Evolutionary conservation across 2,329 filamentous ascomycete genomes (phyloP), one percentile per base, ranked within the genome.

Genomic region (Sporothrix protearum): DNA sequence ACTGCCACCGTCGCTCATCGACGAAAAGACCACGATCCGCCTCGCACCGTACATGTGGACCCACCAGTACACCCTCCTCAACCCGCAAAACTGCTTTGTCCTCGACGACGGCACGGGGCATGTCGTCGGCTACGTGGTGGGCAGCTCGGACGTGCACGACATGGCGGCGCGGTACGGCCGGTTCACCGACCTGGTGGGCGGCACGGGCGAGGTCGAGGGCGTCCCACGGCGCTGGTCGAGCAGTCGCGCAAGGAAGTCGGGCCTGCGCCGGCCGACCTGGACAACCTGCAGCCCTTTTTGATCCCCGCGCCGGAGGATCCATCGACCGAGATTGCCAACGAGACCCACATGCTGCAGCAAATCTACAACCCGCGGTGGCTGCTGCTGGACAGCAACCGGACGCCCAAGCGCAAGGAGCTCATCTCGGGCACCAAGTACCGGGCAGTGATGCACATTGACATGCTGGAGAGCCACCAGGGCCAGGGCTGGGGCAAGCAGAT

Each of bases 31-130:
- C 12, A 80, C 79, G 5, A 73, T 74, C 63, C 78, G 78, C 22
- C 78, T 84, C 39, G 80, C 83, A 16, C 83, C 84, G 0, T 85
- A 86, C 78, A 75, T 86, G 76, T 86, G 84, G 84, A 84, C 83
- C 9, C 83, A 85, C 76, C 84, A 81, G 49, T 85, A 83, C 80
- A 84, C 83, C 19, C 78, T 81, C 74, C 82, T 85, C 72, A 83
- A 79, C 9, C 83, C 84, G 0, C 53, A 73, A 12, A 82, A 81
- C 16, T 84, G 83, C 79, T 82, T 83, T 76, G 81, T 86, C 12
- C 80, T 86, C 16, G 84, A 85, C 77, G 82, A 85, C 76, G 84
- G 83, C 55, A 57, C 74, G 3, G 84, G 83, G 2, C 73, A 64
- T 8, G 81, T 79, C 0, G 84, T 85, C 45, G 84, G 84, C n/a